Percentiles rank a stretch among this genome's conserved stretches.
Conservation (phyloP, 2,329 filamentous ascomycete genomes). For the Purpureocillium lavendulum region DNA sequence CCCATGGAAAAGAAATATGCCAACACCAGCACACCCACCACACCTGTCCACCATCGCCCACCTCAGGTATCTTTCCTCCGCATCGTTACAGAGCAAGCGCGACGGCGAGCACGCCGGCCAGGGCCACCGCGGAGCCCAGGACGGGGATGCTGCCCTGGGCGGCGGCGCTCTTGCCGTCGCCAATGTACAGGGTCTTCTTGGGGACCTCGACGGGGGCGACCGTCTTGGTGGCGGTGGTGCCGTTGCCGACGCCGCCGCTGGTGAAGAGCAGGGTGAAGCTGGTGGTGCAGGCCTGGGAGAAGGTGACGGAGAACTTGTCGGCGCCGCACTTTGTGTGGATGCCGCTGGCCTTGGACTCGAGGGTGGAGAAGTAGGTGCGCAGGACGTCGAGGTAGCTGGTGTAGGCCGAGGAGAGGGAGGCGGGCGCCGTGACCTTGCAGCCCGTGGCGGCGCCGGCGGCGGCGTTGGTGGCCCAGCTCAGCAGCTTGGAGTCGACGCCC, state of each 20-base stretch:
- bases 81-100: not conserved
- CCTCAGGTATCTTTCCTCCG: not conserved
- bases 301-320: not conserved
- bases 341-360: not conserved
- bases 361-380: not conserved
- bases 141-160: not conserved
- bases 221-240: not conserved
- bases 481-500: not conserved
- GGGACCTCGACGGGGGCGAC: not conserved
- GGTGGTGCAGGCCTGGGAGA: not conserved
- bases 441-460: not conserved
- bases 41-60: no score
- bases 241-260: not conserved
- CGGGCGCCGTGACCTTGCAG: not conserved
- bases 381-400: not conserved
- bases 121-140: not conserved
- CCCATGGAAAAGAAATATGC: no score
- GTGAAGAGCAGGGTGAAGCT: not conserved
- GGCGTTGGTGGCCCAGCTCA: not conserved
- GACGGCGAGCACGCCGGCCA: not conserved
- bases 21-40: no score
- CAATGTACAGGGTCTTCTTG: not conserved
- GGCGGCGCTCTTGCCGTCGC: not conserved
- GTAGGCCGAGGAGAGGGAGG: not conserved
- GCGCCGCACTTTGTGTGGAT: not conserved